Evolutionary conservation across 768 basidiomycete genomes (phyloP).

Genomic region (Pleurotus giganteus): DNA sequence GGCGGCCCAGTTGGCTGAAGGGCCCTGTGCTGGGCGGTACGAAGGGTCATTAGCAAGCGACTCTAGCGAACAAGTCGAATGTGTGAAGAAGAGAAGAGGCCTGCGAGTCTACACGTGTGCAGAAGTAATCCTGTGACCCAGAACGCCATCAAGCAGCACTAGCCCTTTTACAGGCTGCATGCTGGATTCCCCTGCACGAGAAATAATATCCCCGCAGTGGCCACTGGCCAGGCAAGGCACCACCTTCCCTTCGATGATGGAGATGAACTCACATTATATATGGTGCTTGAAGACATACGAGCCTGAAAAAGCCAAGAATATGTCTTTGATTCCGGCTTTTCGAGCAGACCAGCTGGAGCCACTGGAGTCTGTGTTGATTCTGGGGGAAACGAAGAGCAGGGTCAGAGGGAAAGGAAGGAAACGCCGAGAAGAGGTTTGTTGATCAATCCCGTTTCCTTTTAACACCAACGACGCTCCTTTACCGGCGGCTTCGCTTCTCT

Average conservation of each 20-base stretch:
- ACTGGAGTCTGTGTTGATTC: conserved; percentile 4
- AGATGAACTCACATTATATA: conserved; percentile 24
- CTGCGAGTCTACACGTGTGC: neutral
- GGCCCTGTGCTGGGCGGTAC: conserved; percentile 41
- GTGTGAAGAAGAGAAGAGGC: neutral
- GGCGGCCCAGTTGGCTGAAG: conserved; percentile 52
- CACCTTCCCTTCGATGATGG: neutral
- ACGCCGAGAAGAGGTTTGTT: conserved; percentile 17
- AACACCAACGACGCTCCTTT: conserved; percentile 9
- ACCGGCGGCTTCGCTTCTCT: conserved; percentile 11
- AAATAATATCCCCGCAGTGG: neutral
- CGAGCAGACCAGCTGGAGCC: conserved; percentile 6
- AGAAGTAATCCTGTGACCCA: neutral
- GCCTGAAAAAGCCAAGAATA: conserved; percentile 2
- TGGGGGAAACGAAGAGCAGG: conserved; percentile 7
- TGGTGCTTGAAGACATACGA: conserved; percentile 24
- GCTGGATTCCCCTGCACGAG: too few relatives aligned
- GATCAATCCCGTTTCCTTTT: conserved; percentile 21
- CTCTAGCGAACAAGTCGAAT: neutral
- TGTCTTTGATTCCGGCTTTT: too few relatives aligned
- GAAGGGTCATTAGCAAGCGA: neutral
- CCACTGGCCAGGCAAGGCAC: too few relatives aligned
- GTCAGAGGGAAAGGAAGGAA: conserved; percentile 15
- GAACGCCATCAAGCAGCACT: too few relatives aligned
- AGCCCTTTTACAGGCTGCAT: too few relatives aligned